Evolutionary conservation across 345 rosid species (phyloP), one percentile per base, ranked within the genome.

Genomic region (Hypericum androsaemum): DNA sequence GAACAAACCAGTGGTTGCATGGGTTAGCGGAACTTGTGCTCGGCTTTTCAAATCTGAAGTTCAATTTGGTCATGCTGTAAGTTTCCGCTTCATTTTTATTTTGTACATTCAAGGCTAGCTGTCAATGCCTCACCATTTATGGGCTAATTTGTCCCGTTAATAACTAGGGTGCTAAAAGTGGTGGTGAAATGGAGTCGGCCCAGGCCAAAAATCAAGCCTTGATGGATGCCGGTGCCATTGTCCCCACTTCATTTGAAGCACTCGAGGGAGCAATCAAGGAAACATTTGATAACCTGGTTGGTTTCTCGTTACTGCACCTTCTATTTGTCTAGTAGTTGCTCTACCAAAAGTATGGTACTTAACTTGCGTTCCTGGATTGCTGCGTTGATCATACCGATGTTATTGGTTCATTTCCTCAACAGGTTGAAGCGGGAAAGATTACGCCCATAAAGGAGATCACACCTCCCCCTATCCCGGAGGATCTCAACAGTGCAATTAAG

Each of bases 1-100:
- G 57, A 88, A 53, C 61, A 90, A 88, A 65, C 98, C 96, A 35
- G 94, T 88, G 64, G 96, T 90, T 77, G 92, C 96, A 55, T 88
- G 96, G 98, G 98, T 84, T 76, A 90, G 98, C 51, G 89, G 96
- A 70, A 90, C 98, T 53, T 90, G 96, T 73, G 98, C 98, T 56
- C 74, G 75, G 5, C 96, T 90, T 64, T 90, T 90, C 72, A 90
- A 90, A 65, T 90, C 95, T 39, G 94, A 88, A 88, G 96, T 92
- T 41, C 96, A 92, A 59, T 88, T 92, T 73, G 98, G 98, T 68
- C 98, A 88, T 66, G 98, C 98, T 54, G 98, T 92, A 78, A 82
- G 98, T 74, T 53, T 43, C 53, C 39, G 12, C 61, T 53, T 50
- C 56, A 52, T 50, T 52, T 39, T 41, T 41, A 41, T 13, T n/a